Evolutionary conservation across 73 alveolate species (phyloP).

Genomic region (Paramecium primaurelia): DNA sequence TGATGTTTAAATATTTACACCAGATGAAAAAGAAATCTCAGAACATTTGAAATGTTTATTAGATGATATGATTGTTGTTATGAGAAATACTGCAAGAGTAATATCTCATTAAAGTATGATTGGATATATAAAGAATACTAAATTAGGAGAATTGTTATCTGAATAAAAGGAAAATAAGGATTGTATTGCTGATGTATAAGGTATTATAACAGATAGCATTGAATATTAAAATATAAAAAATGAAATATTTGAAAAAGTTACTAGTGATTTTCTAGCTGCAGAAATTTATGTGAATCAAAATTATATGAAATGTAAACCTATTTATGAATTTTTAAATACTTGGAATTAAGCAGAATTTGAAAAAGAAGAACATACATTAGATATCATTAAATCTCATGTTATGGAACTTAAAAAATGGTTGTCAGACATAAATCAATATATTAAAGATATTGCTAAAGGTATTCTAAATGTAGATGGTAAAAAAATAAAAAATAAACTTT

Average conservation of each 20-base stretch:
- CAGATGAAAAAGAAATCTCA: slow-evolving; percentile 81
- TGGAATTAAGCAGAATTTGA: slow-evolving; percentile 79
- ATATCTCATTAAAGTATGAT: slow-evolving; percentile 66
- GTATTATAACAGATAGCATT: slow-evolving; percentile 72
- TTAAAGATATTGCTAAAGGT: slow-evolving; percentile 66
- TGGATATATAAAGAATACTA: slow-evolving; percentile 68
- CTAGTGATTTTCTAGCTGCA: slow-evolving; percentile 72
- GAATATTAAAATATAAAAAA: slow-evolving; percentile 64
- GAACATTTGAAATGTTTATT: slow-evolving; percentile 69
- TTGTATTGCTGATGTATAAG: slow-evolving; percentile 60
- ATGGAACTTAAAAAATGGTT: slow-evolving; percentile 75
- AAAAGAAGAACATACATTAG: slow-evolving; percentile 63
- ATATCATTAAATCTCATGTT: slow-evolving; percentile 64
- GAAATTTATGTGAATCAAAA: slow-evolving; percentile 61
- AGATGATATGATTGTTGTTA: slow-evolving; percentile 70
- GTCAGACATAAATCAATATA: slow-evolving; percentile 60
- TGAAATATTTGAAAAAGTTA: slow-evolving; percentile 68
- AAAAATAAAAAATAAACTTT: slow-evolving; percentile 71
- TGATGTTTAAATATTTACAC: slow-evolving; percentile 74
- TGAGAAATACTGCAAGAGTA: slow-evolving; percentile 69
- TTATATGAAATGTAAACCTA: slow-evolving; percentile 80
- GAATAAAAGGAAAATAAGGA: slow-evolving; percentile 40
- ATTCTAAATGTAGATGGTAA: slow-evolving; percentile 75
- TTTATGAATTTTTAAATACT: slow-evolving; percentile 67
- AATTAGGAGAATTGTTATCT: slow-evolving; percentile 51